Evolutionary conservation across 345 rosid species (phyloP).

Genomic region (Aegle marmelos): DNA sequence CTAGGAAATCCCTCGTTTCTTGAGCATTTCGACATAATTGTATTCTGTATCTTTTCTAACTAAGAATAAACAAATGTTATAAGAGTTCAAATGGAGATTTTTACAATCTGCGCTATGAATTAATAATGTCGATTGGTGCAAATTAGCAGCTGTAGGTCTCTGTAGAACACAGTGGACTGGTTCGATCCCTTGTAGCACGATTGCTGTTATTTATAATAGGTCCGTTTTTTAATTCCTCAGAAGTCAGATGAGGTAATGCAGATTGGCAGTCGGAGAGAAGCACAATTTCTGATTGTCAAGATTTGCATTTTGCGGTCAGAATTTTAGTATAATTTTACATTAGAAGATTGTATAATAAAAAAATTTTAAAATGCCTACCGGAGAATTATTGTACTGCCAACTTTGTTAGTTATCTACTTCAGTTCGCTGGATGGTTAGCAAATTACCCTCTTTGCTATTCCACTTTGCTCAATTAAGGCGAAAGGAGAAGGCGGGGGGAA

Average conservation of each 20-base stretch:
- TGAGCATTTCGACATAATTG: neutral
- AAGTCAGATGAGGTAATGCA: neutral
- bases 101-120: neutral
- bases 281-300: too few relatives aligned
- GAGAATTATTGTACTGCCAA: neutral
- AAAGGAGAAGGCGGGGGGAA: too few relatives aligned
- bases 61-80: neutral
- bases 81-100: neutral
- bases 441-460: too few relatives aligned
- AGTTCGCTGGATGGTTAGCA: too few relatives aligned
- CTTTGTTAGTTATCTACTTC: too few relatives aligned
- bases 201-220: neutral
- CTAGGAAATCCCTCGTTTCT: neutral
- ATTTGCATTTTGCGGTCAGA: neutral
- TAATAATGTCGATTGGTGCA: neutral
- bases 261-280: neutral
- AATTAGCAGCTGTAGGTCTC: neutral
- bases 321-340: neutral
- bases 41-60: neutral
- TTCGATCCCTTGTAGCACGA: neutral
- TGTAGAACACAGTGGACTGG: neutral
- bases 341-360: neutral
- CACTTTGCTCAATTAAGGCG: too few relatives aligned
- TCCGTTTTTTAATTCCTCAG: neutral
- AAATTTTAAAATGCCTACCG: neutral